Conservation (phyloP, 2,329 filamentous ascomycete genomes). For the Septoria petroselini region DNA sequence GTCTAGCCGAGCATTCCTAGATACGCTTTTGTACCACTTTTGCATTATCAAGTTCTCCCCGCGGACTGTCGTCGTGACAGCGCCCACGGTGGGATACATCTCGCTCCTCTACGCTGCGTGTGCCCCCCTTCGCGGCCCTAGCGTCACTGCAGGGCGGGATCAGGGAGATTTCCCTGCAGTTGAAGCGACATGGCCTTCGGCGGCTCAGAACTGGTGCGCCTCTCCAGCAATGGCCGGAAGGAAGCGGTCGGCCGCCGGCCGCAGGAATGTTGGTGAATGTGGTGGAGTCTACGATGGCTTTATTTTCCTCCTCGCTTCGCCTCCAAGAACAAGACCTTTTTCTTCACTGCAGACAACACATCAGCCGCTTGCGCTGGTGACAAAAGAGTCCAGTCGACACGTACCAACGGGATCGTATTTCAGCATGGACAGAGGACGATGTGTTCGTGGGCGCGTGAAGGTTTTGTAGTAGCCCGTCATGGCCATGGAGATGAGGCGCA, state of each 20-base stretch:
- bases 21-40: not conserved
- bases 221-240: no score
- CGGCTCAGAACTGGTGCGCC: no score
- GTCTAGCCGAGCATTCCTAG: not conserved
- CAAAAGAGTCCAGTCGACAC: conserved; percentile 32
- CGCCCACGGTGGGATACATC: not conserved
- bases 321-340: conserved; percentile 94
- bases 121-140: no score
- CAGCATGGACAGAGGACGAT: conserved; percentile 88
- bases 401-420: conserved; percentile 97
- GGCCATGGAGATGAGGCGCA: conserved; percentile 96
- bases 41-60: not conserved
- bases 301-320: conserved; percentile 68
- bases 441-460: conserved; percentile 73
- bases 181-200: no score
- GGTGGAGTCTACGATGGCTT: not conserved
- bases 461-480: conserved; percentile 98
- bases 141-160: no score
- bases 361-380: not conserved
- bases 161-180: no score
- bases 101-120: no score
- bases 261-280: not conserved
- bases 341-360: conserved; percentile 58
- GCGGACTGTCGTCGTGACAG: not conserved
- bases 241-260: no score